Evolutionary conservation across 192 early-diverging fungal species (phyloP), one percentile per base, ranked within the genome.

Genomic region (Entophlyctis luteolus): DNA sequence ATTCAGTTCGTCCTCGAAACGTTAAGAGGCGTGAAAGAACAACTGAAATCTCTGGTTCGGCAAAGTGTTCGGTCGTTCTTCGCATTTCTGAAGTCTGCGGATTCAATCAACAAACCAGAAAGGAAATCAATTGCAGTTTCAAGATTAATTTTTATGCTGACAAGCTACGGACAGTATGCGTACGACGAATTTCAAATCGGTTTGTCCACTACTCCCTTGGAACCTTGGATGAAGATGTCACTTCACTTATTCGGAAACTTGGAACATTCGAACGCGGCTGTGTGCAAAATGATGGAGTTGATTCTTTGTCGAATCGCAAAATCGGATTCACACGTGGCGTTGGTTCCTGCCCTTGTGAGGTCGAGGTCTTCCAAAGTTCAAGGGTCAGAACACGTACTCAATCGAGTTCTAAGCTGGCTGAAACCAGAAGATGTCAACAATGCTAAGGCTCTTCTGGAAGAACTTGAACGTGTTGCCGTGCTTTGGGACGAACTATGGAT

Each of bases 401-500:
- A 29, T 58, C 56, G 59, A 28, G 59, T 68, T 4, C 27, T 27
- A 38, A 45, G 34, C 29, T n/a, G 35, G 16, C 22, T 45, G 18
- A 32, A 32, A 6, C 16, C 32, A 14, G 25, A 6, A 20, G 20
- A 45, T 20, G 37, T 42, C 18, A 45, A 60, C 8, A 37, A 78
- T 37, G 65, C 74, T 76, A 5, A 78, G 67, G 36, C 10, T 53
- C 4, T 78, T 67, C 71, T 90, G 22, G 50, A 72, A 0, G 84
- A 88, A 49, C 69, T 92, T 22, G 81, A 88, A 42, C 74, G 81
- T 28, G 72, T 90, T 0, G 89, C 91, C 0, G 89, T 93, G 25
- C 65, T 93, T 2, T 90, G 91, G 86, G 91, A 92, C 62, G 91
- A 93, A 73, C 75, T 75, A 18, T 91, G 89, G 89, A 71, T 85